Evolutionary conservation across 805 yeast genomes (phyloP), one percentile per base, ranked within the genome.

Genomic region (Candida cerambycidarum): DNA sequence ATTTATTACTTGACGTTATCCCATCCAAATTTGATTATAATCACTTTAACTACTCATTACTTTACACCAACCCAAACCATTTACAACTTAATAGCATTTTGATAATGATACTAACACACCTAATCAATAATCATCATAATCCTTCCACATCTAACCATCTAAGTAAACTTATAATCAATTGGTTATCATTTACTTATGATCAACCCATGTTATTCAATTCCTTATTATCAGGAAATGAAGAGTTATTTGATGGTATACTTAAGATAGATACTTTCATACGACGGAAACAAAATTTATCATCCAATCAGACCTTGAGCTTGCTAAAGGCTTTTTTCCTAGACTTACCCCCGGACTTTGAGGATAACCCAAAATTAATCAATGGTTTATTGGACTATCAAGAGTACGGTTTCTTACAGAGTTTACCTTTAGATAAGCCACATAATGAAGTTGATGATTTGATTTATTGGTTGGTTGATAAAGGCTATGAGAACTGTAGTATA

Each of bases 191-290:
- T 35, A 39, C 18, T 1, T 13, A 16, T 35, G 47, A 48, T 10
- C 19, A 15, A 1, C 43, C 48, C 3, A 28, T 52, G 39, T 52
- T 62, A n/a, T 63, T 51, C 44, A 61, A 58, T 43, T 55, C 63
- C 1, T 42, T 58, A 7, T 39, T 55, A 43, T 40, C 55, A 4
- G 62, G 64, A 9, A 67, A 67, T 43, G 50, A 48, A 2, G 57
- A 53, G 19, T 46, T 66, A 14, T 66, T 67, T 35, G 48, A 50
- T 29, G 61, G 50, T 1, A 37, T 47, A n/a, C 16, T 43, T n/a
- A 38, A 32, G 21, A 38, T 51, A 12, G 30, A 39, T 30, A 7
- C 12, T 4, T 36, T 16, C 24, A 23, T 36, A 13, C n/a, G 32
- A 9, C 15, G 25, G 6, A 19, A 21, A 10, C 7, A 18, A 16